Conservation (phyloP, 2,329 filamentous ascomycete species). For the Elsinoe necatrix region DNA sequence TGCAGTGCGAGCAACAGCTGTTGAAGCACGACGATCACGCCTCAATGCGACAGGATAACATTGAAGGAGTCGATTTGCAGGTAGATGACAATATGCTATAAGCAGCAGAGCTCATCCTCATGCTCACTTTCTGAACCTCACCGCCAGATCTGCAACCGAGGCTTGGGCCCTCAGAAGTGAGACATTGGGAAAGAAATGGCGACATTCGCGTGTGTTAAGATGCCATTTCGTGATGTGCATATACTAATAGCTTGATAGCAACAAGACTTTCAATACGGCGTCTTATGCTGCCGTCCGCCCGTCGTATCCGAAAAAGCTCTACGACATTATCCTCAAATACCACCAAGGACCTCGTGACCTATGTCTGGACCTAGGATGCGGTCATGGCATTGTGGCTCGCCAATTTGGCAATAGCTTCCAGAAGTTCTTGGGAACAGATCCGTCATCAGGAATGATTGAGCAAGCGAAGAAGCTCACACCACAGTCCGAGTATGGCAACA, state of each 20-base stretch:
- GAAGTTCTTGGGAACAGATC: slow-evolving; percentile 47
- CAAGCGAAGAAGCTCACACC: slow-evolving; percentile 26
- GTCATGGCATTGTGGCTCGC: slow-evolving; percentile 51
- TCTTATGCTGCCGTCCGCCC: slow-evolving; percentile 55
- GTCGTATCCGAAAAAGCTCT: slow-evolving; percentile 49
- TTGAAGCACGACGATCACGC: neutral
- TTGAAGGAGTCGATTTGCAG: neutral
- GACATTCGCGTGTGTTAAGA: slow-evolving; percentile 40
- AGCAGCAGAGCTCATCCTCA: neutral
- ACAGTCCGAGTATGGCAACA: slow-evolving; percentile 30
- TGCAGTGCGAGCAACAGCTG: neutral
- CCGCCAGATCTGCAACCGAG: neutral
- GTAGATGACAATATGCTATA: neutral
- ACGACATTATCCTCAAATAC: slow-evolving; percentile 46
- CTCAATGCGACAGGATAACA: neutral
- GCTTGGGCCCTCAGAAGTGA: neutral
- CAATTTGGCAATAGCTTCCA: slow-evolving; percentile 47
- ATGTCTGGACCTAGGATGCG: slow-evolving; percentile 54
- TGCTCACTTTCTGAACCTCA: neutral
- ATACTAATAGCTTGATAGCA: slow-evolving; percentile 33
- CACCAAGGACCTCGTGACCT: slow-evolving; percentile 37
- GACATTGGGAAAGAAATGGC: slow-evolving; percentile 32
- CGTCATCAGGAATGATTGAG: slow-evolving; percentile 47
- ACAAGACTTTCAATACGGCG: slow-evolving; percentile 47
- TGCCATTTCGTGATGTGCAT: neutral